A percentile compares a stretch with the other conserved stretches of the same genome.
Conservation (phyloP, 75 land plant species). For the Cunninghamia lanceolata region DNA sequence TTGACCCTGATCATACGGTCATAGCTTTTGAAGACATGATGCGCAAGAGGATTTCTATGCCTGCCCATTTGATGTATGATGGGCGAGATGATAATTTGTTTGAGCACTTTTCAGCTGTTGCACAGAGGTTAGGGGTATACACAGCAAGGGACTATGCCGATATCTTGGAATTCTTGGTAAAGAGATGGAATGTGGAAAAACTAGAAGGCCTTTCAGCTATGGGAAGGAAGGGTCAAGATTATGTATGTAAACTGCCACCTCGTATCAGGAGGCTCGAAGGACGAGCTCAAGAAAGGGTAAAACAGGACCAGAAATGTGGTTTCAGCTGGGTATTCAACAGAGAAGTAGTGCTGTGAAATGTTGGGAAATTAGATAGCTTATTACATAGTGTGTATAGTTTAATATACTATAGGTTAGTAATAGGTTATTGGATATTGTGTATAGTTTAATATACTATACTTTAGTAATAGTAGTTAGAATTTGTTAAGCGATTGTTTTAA, state of each 20-base stretch:
- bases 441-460: no score
- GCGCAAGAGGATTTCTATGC: slow-evolving; percentile 66
- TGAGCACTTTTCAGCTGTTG: slow-evolving; percentile 55
- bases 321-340: slow-evolving; percentile 63
- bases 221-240: slow-evolving; percentile 51
- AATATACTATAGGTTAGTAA: no score
- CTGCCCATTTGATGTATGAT: slow-evolving; percentile 67
- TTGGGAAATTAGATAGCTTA: no score
- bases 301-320: slow-evolving; percentile 21
- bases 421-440: no score
- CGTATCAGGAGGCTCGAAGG: slow-evolving; percentile 58
- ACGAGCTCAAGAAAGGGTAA: slow-evolving; percentile 41
- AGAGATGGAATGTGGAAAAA: slow-evolving; percentile 53
- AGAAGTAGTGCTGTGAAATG: slow-evolving; percentile 25
- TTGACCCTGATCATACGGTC: slow-evolving; percentile 55
- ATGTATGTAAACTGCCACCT: slow-evolving; percentile 42
- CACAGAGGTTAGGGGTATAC: slow-evolving; percentile 60
- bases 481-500: no score
- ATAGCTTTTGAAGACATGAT: slow-evolving; percentile 61
- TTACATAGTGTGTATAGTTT: no score
- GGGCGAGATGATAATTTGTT: slow-evolving; percentile 58
- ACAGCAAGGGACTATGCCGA: slow-evolving; percentile 63
- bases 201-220: slow-evolving; percentile 44
- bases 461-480: no score
- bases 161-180: slow-evolving; percentile 54